Percentiles rank a stretch among this genome's conserved stretches.
These are phyloP conservation scores for Boletus coccyginus DNA, from an alignment of 768 basidiomycete genomes.

Conservation along the genomic window DNA sequence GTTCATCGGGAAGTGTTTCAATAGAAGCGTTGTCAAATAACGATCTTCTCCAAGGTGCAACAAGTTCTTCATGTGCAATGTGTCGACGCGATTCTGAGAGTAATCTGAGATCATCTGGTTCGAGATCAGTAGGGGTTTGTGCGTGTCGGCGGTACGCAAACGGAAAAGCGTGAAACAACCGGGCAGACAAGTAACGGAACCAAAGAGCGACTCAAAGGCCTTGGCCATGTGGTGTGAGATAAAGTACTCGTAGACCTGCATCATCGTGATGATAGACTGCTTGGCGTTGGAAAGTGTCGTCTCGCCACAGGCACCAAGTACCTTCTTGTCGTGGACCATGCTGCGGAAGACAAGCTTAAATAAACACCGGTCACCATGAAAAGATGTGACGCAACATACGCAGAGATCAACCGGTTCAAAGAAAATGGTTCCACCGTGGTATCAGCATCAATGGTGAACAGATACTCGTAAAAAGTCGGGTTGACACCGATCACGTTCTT, in stretches of 20 bases:
- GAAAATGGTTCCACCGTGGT: slow-evolving; percentile 89
- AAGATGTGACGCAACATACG: slow-evolving; percentile 51
- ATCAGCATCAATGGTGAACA: slow-evolving; percentile 93
- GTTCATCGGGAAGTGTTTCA: slow-evolving; percentile 92
- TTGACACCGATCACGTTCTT: slow-evolving; percentile 99
- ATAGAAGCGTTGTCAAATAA: slow-evolving; percentile 90
- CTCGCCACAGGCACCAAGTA: slow-evolving; percentile 94
- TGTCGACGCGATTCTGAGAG: slow-evolving; percentile 94
- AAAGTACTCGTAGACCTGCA: slow-evolving; percentile 99
- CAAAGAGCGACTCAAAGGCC: slow-evolving; percentile 95
- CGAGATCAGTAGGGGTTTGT: slow-evolving; percentile 91
- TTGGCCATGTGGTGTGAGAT: slow-evolving; percentile 99
- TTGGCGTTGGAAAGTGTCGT: slow-evolving; percentile 91
- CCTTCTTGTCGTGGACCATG: slow-evolving; percentile 95
- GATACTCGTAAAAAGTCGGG: slow-evolving; percentile 95
- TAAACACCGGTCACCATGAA: background rate
- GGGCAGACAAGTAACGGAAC: slow-evolving; percentile 96
- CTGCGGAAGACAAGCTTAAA: slow-evolving; percentile 37
- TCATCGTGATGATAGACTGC: slow-evolving; percentile 94
- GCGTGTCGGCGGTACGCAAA: slow-evolving; percentile 89
- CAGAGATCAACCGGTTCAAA: slow-evolving; percentile 87
- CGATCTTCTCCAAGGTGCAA: slow-evolving; percentile 99
- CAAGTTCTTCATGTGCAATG: slow-evolving; percentile 98
- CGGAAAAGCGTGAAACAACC: slow-evolving; percentile 99
- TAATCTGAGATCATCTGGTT: slow-evolving; percentile 91